Conservation (phyloP, 345 rosid genomes). For the Microthlaspi erraticum region DNA sequence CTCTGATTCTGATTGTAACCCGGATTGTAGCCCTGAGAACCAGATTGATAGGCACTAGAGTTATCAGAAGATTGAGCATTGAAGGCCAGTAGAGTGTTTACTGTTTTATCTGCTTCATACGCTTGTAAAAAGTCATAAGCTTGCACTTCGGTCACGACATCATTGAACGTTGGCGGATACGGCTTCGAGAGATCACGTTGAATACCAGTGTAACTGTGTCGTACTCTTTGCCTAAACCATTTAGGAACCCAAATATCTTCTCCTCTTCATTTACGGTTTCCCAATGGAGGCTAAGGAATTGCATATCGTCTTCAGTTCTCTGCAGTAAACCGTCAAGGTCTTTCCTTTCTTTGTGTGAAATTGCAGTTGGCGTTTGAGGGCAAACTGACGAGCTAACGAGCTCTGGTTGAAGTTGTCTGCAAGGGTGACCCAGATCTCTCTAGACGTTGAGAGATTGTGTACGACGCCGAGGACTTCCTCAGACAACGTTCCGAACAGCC, state of each 20-base stretch:
- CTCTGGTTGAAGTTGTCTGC: neutral
- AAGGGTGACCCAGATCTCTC: neutral
- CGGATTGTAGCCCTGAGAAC: no score
- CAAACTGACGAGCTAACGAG: neutral
- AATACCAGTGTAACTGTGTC: neutral
- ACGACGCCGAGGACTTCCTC: neutral
- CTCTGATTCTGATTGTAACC: no score
- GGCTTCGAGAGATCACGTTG: neutral
- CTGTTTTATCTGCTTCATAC: no score
- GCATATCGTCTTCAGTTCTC: neutral
- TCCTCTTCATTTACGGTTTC: neutral
- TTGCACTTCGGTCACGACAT: neutral
- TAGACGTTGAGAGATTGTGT: neutral
- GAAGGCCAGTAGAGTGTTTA: no score
- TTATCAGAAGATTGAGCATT: no score
- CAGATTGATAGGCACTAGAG: no score
- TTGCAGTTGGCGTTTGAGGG: neutral
- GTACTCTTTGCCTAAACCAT: no score
- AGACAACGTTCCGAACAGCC: neutral
- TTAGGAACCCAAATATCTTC: neutral
- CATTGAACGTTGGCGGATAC: neutral
- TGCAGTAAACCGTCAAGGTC: neutral
- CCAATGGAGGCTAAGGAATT: neutral
- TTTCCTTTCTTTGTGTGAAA: neutral
- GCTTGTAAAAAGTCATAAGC: no score